Percentiles rank a stretch among this genome's conserved stretches.
Evolutionary conservation across 2,329 filamentous ascomycete species (phyloP).

Genomic region (Pseudogymnoascus sp.): DNA sequence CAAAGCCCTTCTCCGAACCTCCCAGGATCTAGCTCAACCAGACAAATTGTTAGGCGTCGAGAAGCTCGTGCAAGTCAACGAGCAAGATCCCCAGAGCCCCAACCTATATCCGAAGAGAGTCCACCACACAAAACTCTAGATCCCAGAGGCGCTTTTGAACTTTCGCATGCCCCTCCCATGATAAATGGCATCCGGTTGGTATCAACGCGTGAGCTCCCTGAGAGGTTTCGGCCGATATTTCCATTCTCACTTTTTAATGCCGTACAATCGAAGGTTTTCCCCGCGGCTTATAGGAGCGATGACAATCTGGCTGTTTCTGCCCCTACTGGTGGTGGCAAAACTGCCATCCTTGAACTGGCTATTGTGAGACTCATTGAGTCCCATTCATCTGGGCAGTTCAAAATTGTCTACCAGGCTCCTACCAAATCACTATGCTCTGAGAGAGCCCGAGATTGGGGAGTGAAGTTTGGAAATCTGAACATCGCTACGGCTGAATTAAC

Average conservation of each 20-base stretch:
- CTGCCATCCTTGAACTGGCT: conserved; percentile 69
- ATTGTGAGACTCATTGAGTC: conserved; percentile 61
- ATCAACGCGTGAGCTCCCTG: conserved; percentile 52
- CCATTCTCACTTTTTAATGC: conserved; percentile 71
- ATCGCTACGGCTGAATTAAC: conserved; percentile 70
- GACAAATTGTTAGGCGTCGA: conserved; percentile 21
- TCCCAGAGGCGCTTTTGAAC: neutral
- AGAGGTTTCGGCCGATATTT: conserved; percentile 62
- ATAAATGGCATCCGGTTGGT: conserved; percentile 48
- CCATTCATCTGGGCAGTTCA: conserved; percentile 53
- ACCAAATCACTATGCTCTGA: conserved; percentile 78
- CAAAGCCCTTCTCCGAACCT: conserved; percentile 18
- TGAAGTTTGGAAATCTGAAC: conserved; percentile 60
- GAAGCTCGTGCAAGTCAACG: neutral
- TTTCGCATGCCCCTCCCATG: conserved; percentile 22
- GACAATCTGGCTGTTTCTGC: conserved; percentile 74
- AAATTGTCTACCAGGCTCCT: conserved; percentile 77
- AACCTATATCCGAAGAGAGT: neutral
- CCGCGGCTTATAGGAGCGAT: conserved; percentile 53
- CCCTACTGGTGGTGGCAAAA: conserved; percentile 81
- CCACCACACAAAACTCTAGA: neutral
- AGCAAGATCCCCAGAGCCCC: neutral
- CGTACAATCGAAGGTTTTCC: conserved; percentile 72
- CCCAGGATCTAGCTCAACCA: conserved; percentile 23
- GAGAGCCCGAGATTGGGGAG: conserved; percentile 65